A percentile compares a stretch with the other conserved stretches of the same genome.
Evolutionary conservation across 2,329 filamentous ascomycete species (phyloP).

Genomic region (Aspergillus versicolor): DNA sequence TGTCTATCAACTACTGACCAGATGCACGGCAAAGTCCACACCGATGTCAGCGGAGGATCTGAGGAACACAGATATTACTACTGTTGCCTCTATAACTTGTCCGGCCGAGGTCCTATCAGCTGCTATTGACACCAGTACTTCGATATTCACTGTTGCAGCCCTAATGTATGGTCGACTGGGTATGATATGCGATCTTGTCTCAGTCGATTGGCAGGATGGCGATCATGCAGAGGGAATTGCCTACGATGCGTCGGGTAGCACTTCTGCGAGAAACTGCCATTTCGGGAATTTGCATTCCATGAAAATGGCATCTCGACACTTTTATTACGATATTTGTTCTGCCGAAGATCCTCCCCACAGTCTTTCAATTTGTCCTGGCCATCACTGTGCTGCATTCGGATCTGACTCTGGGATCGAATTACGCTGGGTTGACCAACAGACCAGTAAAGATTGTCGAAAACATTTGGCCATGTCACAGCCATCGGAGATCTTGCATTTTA

Average conservation of each 20-base stretch:
- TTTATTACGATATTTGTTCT: slow-evolving; percentile 57
- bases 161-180: slow-evolving; percentile 61
- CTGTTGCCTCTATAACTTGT: slow-evolving; percentile 56
- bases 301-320: slow-evolving; percentile 36
- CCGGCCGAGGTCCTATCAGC: slow-evolving; percentile 58
- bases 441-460: slow-evolving; percentile 37
- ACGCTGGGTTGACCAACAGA: slow-evolving; percentile 57
- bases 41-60: slow-evolving; percentile 24
- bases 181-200: slow-evolving; percentile 57
- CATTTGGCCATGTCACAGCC: slow-evolving; percentile 44
- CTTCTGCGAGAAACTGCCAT: not conserved
- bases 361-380: slow-evolving; percentile 64
- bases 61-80: slow-evolving; percentile 37
- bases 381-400: slow-evolving; percentile 65
- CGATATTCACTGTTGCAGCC: slow-evolving; percentile 57
- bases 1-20: slow-evolving; percentile 51
- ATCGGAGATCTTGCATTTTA: slow-evolving; percentile 54
- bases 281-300: slow-evolving; percentile 27
- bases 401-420: slow-evolving; percentile 63
- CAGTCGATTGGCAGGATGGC: not conserved
- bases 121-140: slow-evolving; percentile 62
- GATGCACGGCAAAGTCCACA: slow-evolving; percentile 12
- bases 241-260: not conserved
- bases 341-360: slow-evolving; percentile 64
- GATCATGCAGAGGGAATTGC: not conserved